Base-by-base conservation (phyloP, 2,329 filamentous ascomycete genomes). In the Xylariaceae sp. region DNA sequence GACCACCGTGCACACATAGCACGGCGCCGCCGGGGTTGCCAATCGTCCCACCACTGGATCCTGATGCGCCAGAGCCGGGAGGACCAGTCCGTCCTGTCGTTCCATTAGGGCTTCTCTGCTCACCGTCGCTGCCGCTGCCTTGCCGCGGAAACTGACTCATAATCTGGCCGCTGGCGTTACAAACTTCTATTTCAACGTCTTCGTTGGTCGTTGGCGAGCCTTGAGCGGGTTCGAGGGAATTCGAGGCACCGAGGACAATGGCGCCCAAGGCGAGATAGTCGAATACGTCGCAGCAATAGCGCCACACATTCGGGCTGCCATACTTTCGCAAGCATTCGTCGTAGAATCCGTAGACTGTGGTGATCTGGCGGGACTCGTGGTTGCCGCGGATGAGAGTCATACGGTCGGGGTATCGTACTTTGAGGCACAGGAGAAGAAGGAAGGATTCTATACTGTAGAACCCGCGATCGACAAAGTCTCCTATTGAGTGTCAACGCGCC, bases 361-460 rank as follows among this genome's bases (percentile, higher is more conserved):
- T 97, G 60, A 97, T 97, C 71, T 97, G 93, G 53, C 93, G 85
- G 42, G 92, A 97, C 73, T 97, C 93, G 76, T 96, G 91, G 70
- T 96, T 96, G 59, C 93, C 93, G 58, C 93, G 83, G 66, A 97
- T 96, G 40, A 97, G 81, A 4, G 94, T 97, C 76, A 97, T 97
- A 62, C 94, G 90, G 71, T 97, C 91, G 48, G 93, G 94, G 69
- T 97, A 97, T 69, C 93, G 88, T 56, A 97, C 93, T 80, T 97
- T 97, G 64, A 97, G 84, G 68, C 91, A 96, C 48, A 99, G 83
- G 11, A 99, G 86, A 50, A 99, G 88, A 56, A 97, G 86, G 69
- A 99, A 97, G 5, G 92, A 94, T 75, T 99, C 93, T 63, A 99
- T 86, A 2, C 90, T 96, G 76, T 97, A 99, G 79, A 97, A 99